Conservation (phyloP, 192 early-diverging fungal genomes). For the Mortierella antarctica region DNA sequence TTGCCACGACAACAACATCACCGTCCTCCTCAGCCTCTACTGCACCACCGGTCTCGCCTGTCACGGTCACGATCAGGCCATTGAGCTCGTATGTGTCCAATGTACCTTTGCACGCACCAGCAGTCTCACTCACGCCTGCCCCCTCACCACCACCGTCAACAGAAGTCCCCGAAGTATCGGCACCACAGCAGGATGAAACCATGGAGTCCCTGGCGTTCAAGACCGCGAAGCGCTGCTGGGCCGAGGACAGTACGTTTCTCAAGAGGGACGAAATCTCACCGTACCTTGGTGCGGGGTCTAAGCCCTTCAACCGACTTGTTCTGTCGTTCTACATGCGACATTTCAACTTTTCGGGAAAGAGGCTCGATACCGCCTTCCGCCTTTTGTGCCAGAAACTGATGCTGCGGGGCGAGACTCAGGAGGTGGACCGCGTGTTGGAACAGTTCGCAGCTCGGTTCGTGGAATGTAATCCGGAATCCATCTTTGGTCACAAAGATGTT, state of each 20-base stretch:
- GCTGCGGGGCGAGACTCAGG: constrained; percentile 92
- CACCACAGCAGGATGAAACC: not conserved
- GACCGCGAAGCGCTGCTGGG: constrained; percentile 39
- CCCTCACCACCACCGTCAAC: not conserved
- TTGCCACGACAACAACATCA: constrained; percentile 6
- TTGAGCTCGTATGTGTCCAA: too few species aligned
- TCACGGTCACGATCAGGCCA: too few species aligned
- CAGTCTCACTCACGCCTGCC: not conserved
- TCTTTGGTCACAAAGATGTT: constrained; percentile 71
- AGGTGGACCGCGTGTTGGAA: constrained; percentile 90
- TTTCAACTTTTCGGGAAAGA: constrained; percentile 77
- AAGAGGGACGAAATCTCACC: constrained; percentile 57
- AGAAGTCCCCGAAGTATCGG: not conserved
- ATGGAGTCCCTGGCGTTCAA: not conserved
- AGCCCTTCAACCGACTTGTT: constrained; percentile 65
- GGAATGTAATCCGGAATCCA: constrained; percentile 78
- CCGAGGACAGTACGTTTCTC: constrained; percentile 60
- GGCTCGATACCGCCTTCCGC: constrained; percentile 85
- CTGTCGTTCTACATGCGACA: constrained; percentile 77
- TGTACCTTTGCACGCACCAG: too few species aligned
- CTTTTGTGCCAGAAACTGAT: constrained; percentile 79
- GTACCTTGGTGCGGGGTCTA: constrained; percentile 60
- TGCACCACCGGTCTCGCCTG: not conserved
- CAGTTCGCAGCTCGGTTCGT: constrained; percentile 84
- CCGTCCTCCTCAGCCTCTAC: not conserved